A percentile compares a stretch with the other conserved stretches of the same genome.
Evolutionary conservation across 257 asterid genomes (phyloP).

Genomic region (Solanum sitiens): DNA sequence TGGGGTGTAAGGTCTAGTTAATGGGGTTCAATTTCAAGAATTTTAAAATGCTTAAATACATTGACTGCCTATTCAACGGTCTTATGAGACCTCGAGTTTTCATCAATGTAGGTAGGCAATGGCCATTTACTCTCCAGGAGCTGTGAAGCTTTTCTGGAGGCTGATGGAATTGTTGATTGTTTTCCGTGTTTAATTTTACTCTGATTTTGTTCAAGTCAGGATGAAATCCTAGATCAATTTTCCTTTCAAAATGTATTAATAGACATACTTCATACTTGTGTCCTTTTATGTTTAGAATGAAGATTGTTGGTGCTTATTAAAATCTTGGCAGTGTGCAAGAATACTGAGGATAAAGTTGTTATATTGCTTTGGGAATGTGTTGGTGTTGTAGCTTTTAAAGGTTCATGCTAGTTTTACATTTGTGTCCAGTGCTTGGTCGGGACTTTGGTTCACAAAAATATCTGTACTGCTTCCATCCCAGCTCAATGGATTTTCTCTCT

Average conservation of each 20-base stretch:
- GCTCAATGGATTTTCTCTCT: background rate
- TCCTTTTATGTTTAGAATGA: background rate
- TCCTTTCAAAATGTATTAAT: background rate
- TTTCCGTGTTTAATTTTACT: background rate
- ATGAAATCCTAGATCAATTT: background rate
- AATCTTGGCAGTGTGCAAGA: background rate
- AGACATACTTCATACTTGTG: background rate
- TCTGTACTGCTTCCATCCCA: background rate
- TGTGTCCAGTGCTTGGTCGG: background rate
- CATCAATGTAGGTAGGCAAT: background rate
- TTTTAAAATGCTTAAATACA: background rate
- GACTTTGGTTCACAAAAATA: background rate
- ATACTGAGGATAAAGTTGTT: background rate
- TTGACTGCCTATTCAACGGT: background rate
- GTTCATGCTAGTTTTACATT: background rate
- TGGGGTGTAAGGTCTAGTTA: background rate
- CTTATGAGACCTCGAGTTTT: background rate
- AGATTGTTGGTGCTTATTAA: background rate
- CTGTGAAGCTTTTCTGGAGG: background rate
- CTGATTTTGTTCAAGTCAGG: background rate
- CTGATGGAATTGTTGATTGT: background rate
- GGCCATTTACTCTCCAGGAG: background rate
- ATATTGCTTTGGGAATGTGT: background rate
- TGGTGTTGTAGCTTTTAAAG: background rate
- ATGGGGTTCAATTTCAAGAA: background rate